Base-by-base conservation (phyloP, 2,329 filamentous ascomycete genomes). In the Penicillium expansum region DNA sequence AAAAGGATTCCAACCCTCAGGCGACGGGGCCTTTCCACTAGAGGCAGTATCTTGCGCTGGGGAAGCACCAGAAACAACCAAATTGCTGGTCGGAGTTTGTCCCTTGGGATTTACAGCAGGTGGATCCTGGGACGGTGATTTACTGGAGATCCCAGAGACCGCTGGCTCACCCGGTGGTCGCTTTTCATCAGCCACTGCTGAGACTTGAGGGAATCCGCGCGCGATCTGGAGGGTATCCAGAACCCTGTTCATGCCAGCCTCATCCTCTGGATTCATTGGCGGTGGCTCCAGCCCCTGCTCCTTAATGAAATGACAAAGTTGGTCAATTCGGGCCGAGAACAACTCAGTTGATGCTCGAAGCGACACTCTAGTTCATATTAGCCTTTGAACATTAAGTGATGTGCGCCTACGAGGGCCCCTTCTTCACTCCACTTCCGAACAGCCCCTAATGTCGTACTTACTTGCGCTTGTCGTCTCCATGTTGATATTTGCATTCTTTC, bases 391-490 rank as follows among this genome's bases (percentile, higher is more conserved):
- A 32, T 38, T 43, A 13, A 16, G 24, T n/a, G 14, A 16, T n/a
- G 20, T 38, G 32, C 42, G 14, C 9, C n/a, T 37, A 18, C 30
- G 18, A 24, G 5, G 7, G 7, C 42, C 33, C 20, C 22, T 20
- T 48, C 13, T 24, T n/a, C 14, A 35, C 16, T 18, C n/a, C 16
- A 13, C 14, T 16, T 29, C 14, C 18, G 30, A 33, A 29, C 2
- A 35, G 10, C n/a, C n/a, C n/a, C n/a, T 32, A 13, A 24, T 8
- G 20, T 18, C 33, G 2, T n/a, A 71, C 73, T 55, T 61, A 75
- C 73, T 75, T 75, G 44, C 73, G 68, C 57, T 75, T 75, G 35
- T 75, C 73, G 33, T 75, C 72, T 14, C 73, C 72, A 66, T 71
- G 71, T 35, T 75, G 73, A 35, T 75, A 74, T 57, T 68, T 74